These are phyloP conservation scores for Leucoagaricus sp. DNA, from an alignment of 1,284 basidiomycete species.

Conservation along the genomic window DNA sequence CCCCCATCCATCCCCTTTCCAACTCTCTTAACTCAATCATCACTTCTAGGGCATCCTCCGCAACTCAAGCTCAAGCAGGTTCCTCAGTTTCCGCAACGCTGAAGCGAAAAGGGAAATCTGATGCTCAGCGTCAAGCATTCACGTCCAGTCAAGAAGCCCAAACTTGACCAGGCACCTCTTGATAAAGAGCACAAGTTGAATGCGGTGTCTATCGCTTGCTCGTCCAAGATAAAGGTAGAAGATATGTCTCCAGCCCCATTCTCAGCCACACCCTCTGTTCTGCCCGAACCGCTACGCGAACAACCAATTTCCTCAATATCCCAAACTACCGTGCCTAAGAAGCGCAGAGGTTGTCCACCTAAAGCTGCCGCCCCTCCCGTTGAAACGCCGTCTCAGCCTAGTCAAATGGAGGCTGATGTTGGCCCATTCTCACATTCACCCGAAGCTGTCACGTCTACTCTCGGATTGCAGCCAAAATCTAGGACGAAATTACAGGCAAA, in stretches of 20 bases:
- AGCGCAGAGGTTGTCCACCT: neutral
- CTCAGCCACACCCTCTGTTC: no score
- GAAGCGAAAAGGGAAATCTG: conserved; percentile 11
- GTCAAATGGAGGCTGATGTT: neutral
- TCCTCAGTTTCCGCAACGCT: neutral
- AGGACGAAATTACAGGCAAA: neutral
- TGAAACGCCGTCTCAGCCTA: no score
- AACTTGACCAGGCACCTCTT: neutral
- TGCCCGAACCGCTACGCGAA: neutral
- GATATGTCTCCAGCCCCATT: neutral
- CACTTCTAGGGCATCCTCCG: neutral
- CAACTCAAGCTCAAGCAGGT: neutral
- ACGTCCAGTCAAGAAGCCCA: conserved; percentile 2
- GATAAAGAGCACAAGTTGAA: neutral
- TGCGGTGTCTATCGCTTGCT: neutral
- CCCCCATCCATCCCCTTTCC: no score
- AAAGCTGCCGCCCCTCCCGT: no score
- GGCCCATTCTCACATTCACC: neutral
- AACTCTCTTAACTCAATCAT: no score
- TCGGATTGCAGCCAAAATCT: neutral
- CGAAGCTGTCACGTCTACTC: neutral
- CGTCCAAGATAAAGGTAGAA: neutral
- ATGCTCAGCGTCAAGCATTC: neutral
- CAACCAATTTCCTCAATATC: neutral
- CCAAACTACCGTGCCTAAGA: neutral